phyloP scores from a whole-genome alignment of 1,139 yeast species.

The Nakaseomyces sp. region DNA sequence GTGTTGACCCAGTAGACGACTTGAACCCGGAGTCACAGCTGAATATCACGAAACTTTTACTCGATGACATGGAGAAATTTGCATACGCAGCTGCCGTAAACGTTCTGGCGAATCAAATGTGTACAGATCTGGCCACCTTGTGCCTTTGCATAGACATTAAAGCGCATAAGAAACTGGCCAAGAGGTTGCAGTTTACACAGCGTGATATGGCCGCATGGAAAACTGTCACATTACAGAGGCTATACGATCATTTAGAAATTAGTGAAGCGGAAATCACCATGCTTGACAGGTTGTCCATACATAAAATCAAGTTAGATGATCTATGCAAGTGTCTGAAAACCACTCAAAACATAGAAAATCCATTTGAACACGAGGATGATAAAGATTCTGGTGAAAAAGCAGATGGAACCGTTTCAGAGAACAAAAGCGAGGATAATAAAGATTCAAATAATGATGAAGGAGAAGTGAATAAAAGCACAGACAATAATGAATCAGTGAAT shows the following conservation, averaged over 20 bases:
- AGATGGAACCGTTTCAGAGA: too few relatives aligned
- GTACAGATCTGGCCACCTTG: constrained; percentile 60
- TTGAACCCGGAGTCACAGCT: constrained; percentile 56
- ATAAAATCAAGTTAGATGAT: constrained; percentile 72
- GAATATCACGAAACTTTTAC: constrained; percentile 70
- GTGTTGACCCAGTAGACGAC: constrained; percentile 32
- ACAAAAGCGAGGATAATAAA: neutral
- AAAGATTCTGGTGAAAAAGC: neutral
- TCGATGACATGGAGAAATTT: constrained; percentile 75
- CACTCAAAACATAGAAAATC: constrained; percentile 37
- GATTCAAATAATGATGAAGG: neutral
- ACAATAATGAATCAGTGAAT: too few relatives aligned
- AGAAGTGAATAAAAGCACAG: too few relatives aligned
- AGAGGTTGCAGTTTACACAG: constrained; percentile 59
- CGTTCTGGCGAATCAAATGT: constrained; percentile 70
- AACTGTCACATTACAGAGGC: constrained; percentile 54
- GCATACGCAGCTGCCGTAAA: constrained; percentile 87
- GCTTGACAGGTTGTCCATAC: constrained; percentile 81
- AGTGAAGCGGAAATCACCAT: constrained; percentile 65
- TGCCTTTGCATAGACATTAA: constrained; percentile 44
- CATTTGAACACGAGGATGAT: constrained; percentile 26
- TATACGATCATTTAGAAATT: constrained; percentile 77
- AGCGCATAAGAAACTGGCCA: constrained; percentile 41
- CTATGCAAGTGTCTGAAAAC: constrained; percentile 50
- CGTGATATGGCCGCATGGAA: constrained; percentile 84